Base-by-base conservation (phyloP, 768 basidiomycete species). In the Hysterangium stoloniferum region DNA sequence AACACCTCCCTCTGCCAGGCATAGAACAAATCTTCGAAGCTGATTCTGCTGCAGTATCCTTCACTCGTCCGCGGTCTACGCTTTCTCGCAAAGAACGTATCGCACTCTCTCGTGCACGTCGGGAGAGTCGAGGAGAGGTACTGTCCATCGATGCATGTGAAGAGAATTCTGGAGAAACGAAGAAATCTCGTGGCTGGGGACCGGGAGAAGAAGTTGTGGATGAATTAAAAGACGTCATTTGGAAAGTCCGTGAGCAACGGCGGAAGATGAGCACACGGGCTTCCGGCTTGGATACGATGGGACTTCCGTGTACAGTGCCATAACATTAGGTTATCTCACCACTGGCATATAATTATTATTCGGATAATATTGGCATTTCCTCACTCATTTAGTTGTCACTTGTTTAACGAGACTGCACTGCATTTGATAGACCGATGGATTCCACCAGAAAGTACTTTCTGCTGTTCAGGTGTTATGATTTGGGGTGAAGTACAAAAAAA, bases 11-110 rank as follows among this genome's bases (percentile, higher is more conserved):
- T 1, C 73, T 77, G 6, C 76, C 72, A 0, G 87, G 86, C 12
- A 74, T 79, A 44, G 88, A 91, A 59, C 86, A 88, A 60, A 86
- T 92, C n/a, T 92, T 81, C 56, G 88, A 90, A 60, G 79, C 77
- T 1, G 84, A 86, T 4, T 67, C 77, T 4, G 58, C 59, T 0
- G 59, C 58, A 3, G 29, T 28, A 22, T 15, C 48, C 11, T 82
- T 76, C 55, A 59, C 64, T 33, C 71, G 86, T 36, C 80, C 82
- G 59, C 73, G 78, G 55, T 78, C 82, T 15, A 85, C 74, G 65
- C 59, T 90, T 48, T 76, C 79, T 43, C 69, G 88, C 49, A 86
- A 86, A 57, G 87, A 92, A 60, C 76, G 88, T 22, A 87, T 92
- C 50, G 68, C 66, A 54, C 66, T 77, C 9, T 70, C 71, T 2